Evolutionary conservation across 108 stramenopile species (phyloP), one percentile per base, ranked within the genome.

Genomic region (Cyclotella sp.): DNA sequence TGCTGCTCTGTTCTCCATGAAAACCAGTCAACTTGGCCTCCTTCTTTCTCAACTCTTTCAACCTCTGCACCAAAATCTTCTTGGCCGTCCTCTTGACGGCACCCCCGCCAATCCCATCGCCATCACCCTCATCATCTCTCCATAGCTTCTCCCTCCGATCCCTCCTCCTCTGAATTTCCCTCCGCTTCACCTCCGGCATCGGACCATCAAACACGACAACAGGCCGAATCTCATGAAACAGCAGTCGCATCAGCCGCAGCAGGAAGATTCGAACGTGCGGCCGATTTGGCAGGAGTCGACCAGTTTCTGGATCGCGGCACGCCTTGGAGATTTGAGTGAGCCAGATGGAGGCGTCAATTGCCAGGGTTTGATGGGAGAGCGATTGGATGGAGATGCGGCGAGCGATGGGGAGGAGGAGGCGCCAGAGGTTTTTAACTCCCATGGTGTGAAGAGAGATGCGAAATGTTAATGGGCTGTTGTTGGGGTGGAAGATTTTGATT

Each of bases 281-380:
- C 27, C 81, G 75, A 58, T 97, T 96, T 14, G 85, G 87, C 10
- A 95, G 79, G 58, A 93, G 74, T 4, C 72, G 74, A 18, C 96
- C 97, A 12, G 88, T 91, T 9, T 97, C 94, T 5, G 94, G 90
- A 85, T 97, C 97, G 9, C 97, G 89, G 89, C 97, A 96, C 62
- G 98, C 98, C 79, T 98, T 98, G 78, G 99, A 77, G 62, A 99
- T 98, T 80, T 99, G 98, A 8, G 96, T 98, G 45, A 99, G 75
- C 98, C 98, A 98, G 68, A 98, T 98, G 63, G 85, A 87, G 11
- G 95, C 96, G 70, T 99, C 99, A 52, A 99, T 91, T 22, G 99
- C 99, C 12, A 99, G 84, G 0, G 92, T 88, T 84, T 95, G 95
- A 15, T 97, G 94, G 61, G 91, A 90, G 42, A 99, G 82, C 9